A percentile compares a stretch with the other conserved stretches of the same genome.
phyloP scores from a whole-genome alignment of 2,329 filamentous ascomycete genomes.

The Hymenoscyphus albidus region DNA sequence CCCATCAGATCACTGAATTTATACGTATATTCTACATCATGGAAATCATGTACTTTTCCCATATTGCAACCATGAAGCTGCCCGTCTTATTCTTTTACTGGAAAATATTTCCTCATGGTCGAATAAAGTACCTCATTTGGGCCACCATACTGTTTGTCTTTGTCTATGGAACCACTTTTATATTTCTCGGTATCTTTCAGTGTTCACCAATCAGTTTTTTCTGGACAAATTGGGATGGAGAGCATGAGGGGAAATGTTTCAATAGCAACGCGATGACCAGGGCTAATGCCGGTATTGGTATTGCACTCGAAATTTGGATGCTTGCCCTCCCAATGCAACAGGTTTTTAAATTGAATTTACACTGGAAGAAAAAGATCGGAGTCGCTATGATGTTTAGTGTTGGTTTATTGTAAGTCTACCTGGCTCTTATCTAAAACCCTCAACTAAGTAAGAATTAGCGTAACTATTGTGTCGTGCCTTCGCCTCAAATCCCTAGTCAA shows the following conservation, averaged over 20 bases:
- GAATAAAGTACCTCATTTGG: conserved; percentile 41
- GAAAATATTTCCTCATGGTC: conserved; percentile 45
- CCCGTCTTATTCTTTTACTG: conserved; percentile 42
- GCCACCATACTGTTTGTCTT: conserved; percentile 44
- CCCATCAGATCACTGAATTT: conserved; percentile 6
- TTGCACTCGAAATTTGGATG: conserved; percentile 11
- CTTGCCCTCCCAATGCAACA: conserved; percentile 7
- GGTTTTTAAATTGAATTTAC: conserved; percentile 5
- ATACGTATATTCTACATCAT: conserved; percentile 7
- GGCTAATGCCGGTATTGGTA: conserved; percentile 9
- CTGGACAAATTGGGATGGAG: conserved; percentile 51
- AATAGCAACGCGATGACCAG: conserved; percentile 44
- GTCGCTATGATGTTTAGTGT: conserved; percentile 13
- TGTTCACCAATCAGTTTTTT: conserved; percentile 48
- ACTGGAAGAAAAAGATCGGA: conserved; percentile 11
- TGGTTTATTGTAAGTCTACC: conserved; percentile 10
- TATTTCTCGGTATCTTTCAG: conserved; percentile 43
- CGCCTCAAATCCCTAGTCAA: conserved; percentile 10
- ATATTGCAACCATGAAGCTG: conserved; percentile 5
- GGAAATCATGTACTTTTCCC: conserved; percentile 9
- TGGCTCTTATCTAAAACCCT: too few species aligned
- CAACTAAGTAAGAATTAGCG: conserved; percentile 4
- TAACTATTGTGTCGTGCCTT: conserved; percentile 9
- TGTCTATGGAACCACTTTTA: conserved; percentile 38
- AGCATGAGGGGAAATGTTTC: conserved; percentile 45